phyloP scores from a whole-genome alignment of 2,329 filamentous ascomycete species.

The Paradendryphiella salina region DNA sequence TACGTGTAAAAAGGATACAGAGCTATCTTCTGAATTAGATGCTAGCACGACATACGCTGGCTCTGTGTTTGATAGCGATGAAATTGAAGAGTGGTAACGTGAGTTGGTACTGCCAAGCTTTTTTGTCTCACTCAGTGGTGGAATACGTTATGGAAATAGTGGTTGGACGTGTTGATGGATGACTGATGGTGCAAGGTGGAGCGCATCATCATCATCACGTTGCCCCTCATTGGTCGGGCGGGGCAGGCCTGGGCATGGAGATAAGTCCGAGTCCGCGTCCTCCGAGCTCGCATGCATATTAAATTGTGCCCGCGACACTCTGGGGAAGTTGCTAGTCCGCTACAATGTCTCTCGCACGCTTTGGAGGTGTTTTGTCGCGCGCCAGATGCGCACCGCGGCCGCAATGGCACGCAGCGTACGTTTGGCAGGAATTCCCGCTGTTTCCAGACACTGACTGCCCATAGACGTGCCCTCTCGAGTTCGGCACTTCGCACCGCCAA shows the following conservation, averaged over 20 bases:
- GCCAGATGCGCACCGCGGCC: conserved; percentile 35
- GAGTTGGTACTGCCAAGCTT: no score
- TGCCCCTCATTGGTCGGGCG: conserved; percentile 27
- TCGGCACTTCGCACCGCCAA: conserved; percentile 35
- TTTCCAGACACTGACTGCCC: conserved; percentile 20
- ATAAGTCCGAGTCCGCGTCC: conserved; percentile 19
- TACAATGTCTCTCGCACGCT: conserved; percentile 43
- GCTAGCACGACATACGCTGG: no score
- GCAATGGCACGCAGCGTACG: conserved; percentile 43
- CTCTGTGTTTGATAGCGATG: no score
- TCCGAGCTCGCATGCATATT: conserved; percentile 28
- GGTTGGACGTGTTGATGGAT: not conserved
- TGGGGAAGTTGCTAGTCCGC: conserved; percentile 25
- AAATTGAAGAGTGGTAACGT: no score
- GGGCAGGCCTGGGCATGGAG: conserved; percentile 3
- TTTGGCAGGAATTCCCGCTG: not conserved
- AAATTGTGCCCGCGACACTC: conserved; percentile 31
- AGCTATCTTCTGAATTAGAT: no score
- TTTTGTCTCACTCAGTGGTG: no score
- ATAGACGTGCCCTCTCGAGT: conserved; percentile 44
- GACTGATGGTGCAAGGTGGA: not conserved
- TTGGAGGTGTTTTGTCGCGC: conserved; percentile 41
- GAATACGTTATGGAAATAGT: not conserved
- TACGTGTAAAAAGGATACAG: no score
- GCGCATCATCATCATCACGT: conserved; percentile 19